phyloP scores from a whole-genome alignment of 176 grass and related monocot genomes.

The Alopecurus myosuroides region DNA sequence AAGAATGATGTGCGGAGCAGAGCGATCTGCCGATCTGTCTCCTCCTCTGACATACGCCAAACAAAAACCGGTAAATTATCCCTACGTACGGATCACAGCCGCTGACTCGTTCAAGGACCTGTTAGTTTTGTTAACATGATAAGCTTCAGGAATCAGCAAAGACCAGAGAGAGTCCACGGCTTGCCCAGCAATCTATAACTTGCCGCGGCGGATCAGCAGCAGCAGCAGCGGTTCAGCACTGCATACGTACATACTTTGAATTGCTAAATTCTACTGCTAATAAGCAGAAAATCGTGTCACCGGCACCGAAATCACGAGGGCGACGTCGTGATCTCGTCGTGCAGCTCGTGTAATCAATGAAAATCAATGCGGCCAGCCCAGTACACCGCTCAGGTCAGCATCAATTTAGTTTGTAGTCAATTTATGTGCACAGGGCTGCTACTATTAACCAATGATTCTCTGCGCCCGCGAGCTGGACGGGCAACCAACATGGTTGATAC shows the following conservation, averaged over 20 bases:
- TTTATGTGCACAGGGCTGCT: not conserved
- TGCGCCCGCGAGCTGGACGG: not conserved
- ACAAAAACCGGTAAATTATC: not conserved
- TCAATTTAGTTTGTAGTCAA: not conserved
- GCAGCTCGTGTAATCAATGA: not conserved
- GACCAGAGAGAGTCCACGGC: constrained; percentile 18
- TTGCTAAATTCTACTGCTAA: not conserved
- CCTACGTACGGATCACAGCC: not conserved
- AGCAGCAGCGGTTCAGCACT: not conserved
- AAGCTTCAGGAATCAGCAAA: not conserved
- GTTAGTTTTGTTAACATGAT: not conserved
- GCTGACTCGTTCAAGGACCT: constrained; percentile 2
- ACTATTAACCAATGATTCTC: not conserved
- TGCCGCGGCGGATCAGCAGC: not conserved
- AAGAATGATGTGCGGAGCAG: not conserved
- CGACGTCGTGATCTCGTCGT: not conserved
- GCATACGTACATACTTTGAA: not conserved
- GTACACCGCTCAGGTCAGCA: not conserved
- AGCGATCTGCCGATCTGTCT: not conserved
- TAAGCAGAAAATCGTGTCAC: not conserved
- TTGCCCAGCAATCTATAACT: constrained; percentile 26
- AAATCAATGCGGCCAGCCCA: not conserved
- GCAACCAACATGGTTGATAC: not conserved
- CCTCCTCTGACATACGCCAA: not conserved
- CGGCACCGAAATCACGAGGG: not conserved